Conservation (phyloP, 1,139 yeast species). For the Saccharomyces hybrid region DNA sequence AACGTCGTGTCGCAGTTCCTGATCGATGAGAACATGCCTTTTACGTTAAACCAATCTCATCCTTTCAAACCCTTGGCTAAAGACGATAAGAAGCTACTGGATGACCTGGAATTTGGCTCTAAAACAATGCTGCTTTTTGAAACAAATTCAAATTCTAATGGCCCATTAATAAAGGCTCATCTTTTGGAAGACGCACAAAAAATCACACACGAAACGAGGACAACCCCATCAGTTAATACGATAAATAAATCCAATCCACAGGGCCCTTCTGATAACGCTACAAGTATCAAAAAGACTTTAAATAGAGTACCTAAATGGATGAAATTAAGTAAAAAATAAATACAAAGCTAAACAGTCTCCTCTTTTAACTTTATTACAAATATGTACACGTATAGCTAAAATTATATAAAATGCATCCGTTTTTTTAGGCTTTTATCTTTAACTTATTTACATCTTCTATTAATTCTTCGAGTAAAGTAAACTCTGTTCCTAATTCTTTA, state of each 20-base stretch:
- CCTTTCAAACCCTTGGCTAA: slow-evolving; percentile 38
- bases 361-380: not conserved
- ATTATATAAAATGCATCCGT: not conserved
- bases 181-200: slow-evolving; percentile 7
- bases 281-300: slow-evolving; percentile 8
- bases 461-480: not conserved
- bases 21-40: slow-evolving; percentile 31
- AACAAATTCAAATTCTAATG: slow-evolving; percentile 9
- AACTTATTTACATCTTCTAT: not conserved
- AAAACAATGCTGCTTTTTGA: slow-evolving; percentile 34
- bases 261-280: not conserved
- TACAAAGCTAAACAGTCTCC: not conserved
- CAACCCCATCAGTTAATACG: not conserved
- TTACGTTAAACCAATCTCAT: slow-evolving; percentile 37
- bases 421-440: not conserved
- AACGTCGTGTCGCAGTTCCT: slow-evolving; percentile 34
- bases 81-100: slow-evolving; percentile 14
- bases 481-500: slow-evolving; percentile 4
- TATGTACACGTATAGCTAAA: not conserved
- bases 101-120: slow-evolving; percentile 25
- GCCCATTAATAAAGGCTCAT: slow-evolving; percentile 30
- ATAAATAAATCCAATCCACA: slow-evolving; percentile 1
- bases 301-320: slow-evolving; percentile 36
- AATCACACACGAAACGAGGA: slow-evolving; percentile 1
- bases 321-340: slow-evolving; percentile 33